A percentile compares a stretch with the other conserved stretches of the same genome.
Conservation (phyloP, 2,329 filamentous ascomycete genomes). For the Hortaea werneckii region DNA sequence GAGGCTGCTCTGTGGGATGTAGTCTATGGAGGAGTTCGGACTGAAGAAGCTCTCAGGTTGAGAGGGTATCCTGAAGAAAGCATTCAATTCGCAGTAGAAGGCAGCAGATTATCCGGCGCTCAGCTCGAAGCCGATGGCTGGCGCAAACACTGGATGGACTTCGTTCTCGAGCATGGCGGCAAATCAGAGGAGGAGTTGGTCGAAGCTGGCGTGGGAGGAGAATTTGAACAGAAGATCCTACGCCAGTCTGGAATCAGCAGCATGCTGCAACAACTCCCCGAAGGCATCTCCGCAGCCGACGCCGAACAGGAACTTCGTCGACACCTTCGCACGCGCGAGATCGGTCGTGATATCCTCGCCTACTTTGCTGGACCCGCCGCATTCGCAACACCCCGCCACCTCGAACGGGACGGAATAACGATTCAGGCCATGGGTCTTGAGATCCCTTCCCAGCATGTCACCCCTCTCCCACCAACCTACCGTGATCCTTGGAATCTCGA, state of each 20-base stretch:
- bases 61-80: constrained; percentile 16
- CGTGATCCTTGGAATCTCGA: constrained; percentile 20
- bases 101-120: constrained; percentile 11
- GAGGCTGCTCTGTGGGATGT: constrained; percentile 21
- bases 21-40: constrained; percentile 11
- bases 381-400: constrained; percentile 10
- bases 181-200: constrained; percentile 11
- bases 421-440: constrained; percentile 22
- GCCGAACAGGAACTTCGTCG: constrained; percentile 1
- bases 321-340: constrained; percentile 1
- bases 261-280: background rate
- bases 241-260: background rate
- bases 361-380: constrained; percentile 7
- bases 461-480: constrained; percentile 12
- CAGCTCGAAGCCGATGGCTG: constrained; percentile 19
- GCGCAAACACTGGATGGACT: constrained; percentile 11
- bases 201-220: constrained; percentile 4
- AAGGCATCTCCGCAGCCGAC: background rate
- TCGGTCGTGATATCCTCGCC: constrained; percentile 4
- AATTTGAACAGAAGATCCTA: constrained; percentile 1
- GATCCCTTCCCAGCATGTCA: constrained; percentile 18
- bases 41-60: constrained; percentile 7
- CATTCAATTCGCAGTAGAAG: constrained; percentile 15
- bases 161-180: constrained; percentile 9
- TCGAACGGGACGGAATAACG: constrained; percentile 20